Evolutionary conservation across 148 eudicot genomes (phyloP), one percentile per base, ranked within the genome.

Genomic region (Dysphania ambrosioides): DNA sequence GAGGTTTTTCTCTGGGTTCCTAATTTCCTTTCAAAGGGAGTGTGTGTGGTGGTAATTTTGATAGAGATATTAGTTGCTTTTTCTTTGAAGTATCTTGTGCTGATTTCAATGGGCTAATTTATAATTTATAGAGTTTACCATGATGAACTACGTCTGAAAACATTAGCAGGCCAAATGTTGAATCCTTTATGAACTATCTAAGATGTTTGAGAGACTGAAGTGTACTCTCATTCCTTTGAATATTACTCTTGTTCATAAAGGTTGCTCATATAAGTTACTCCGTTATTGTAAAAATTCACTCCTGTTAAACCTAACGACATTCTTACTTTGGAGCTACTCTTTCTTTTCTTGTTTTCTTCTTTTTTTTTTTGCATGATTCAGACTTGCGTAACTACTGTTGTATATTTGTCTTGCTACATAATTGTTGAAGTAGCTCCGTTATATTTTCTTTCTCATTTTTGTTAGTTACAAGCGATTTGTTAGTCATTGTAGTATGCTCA

Each of bases 121-220:
- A n/a, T 64, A 21, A 42, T 44, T 67, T 7, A 18, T 42, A 53
- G 35, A 34, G 23, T 21, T 49, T 60, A 35, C 12, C 40, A 23
- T 44, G 68, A 42, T 73, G 49, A n/a, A n/a, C 24, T 65, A 24
- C 6, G 47, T 68, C 29, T 72, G 32, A 19, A 56, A 53, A 44
- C 56, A 55, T 42, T 56, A 53, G 24, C 47, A n/a, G 66, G 66
- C 21, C 27, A 58, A 6, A 31, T 60, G 44, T 42, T 35, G 67
- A 36, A 75, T 67, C 40, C 13, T 24, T 2, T 18, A 29, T 36
- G 23, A 1, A 41, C 23, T 41, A 35, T 44, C 8, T 62, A 32
- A 32, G 30, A 70, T 2, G 49, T 35, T 60, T 13, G 36, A 41
- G 42, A 35, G 10, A 8, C 57, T 30, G 7, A 8, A 55, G 40